Evolutionary conservation across 2,329 filamentous ascomycete species (phyloP), one percentile per base, ranked within the genome.

Genomic region (Fusarium sp.): DNA sequence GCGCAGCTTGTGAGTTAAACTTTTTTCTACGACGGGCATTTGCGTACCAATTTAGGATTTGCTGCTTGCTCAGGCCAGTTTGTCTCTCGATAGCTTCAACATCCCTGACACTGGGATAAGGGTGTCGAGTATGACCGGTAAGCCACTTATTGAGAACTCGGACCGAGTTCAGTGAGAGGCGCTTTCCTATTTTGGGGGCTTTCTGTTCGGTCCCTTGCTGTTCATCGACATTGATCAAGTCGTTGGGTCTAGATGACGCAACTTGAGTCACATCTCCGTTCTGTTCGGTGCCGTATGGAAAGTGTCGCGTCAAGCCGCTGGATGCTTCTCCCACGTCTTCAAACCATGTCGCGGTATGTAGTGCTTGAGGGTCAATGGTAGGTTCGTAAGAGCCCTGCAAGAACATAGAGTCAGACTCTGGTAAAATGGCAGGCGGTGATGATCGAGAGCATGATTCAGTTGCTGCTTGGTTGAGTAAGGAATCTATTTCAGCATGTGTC

Each of bases 11-110:
- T 0, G 33, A 17, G 2, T 31, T 50, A 1, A 61, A 50, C 81
- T 96, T 97, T 70, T 91, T 90, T 63, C 94, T 86, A 52, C 94
- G 88, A 26, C 94, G 88, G 34, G 93, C 92, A 78, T 97, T 97
- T 56, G 94, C 93, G 39, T 97, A 87, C 94, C 94, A 97, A 76
- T 96, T 97, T 7, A 90, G 88, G 61, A 97, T 93, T 75, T 97
- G 94, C 7, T 86, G 91, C 71, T 91, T 88, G 75, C 87, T 93
- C 18, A 97, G 84, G 3, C 93, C 92, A 0, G 94, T 97, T 69
- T 90, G 86, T 45, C 86, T 83, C 76, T 92, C 90, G 14, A 97
- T 83, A 42, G 87, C 84, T 59, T 93, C 90, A 74, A 94, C 95
- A 74, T 97, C 92, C 49, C 92, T 88, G 38, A 96, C 93, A 14